phyloP scores from a whole-genome alignment of 225 moss, liverwort and hornwort genomes.

The Thuidium tamariscinum region DNA sequence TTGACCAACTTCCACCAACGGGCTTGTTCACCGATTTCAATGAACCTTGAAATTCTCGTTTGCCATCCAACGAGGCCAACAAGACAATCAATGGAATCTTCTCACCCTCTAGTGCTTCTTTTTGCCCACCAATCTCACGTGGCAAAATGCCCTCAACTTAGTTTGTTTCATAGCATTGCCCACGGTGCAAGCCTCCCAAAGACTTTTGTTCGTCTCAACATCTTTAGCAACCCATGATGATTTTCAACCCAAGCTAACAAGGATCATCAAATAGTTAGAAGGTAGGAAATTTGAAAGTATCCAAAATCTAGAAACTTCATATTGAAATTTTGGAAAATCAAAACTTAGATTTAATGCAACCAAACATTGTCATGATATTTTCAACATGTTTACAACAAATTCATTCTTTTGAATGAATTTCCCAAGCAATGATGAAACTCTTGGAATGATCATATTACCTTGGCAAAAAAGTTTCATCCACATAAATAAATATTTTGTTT shows the following conservation, averaged over 20 bases:
- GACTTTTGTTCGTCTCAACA: not conserved
- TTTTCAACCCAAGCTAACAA: no score
- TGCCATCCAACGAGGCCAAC: no score
- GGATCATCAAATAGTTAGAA: not conserved
- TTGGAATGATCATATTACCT: not conserved
- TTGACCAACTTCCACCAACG: no score
- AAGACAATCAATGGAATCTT: no score
- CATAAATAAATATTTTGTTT: no score
- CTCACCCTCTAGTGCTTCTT: no score
- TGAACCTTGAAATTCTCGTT: no score
- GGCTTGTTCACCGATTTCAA: no score
- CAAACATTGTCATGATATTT: not conserved
- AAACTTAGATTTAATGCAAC: not conserved
- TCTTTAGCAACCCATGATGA: not conserved
- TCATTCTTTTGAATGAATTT: not conserved
- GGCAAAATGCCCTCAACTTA: no score
- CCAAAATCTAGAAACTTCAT: not conserved
- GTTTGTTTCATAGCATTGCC: not conserved
- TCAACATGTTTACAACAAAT: rapidly evolving
- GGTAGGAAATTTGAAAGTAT: not conserved
- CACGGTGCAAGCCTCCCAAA: not conserved
- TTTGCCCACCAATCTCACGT: no score
- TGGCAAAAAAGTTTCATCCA: not conserved
- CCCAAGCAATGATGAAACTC: not conserved
- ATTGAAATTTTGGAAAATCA: not conserved